phyloP scores from a whole-genome alignment of 2,329 filamentous ascomycete species.

The Graphiopsis chlorocephala region DNA sequence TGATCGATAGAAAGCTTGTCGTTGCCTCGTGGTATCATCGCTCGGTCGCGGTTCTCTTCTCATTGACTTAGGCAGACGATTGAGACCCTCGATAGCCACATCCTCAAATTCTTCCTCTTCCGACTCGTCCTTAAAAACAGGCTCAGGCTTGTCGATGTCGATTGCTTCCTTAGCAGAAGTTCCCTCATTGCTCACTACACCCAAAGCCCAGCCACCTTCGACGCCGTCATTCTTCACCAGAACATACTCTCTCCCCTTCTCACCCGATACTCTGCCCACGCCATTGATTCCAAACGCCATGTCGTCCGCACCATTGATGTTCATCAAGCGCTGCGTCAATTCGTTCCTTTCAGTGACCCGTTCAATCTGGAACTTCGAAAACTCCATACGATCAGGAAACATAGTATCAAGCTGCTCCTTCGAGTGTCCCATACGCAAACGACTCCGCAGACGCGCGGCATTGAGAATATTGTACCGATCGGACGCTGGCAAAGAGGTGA shows the following conservation, averaged over 20 bases:
- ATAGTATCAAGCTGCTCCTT: conserved; percentile 95
- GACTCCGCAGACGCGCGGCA: conserved; percentile 80
- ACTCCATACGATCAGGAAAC: conserved; percentile 97
- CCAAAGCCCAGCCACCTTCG: conserved; percentile 92
- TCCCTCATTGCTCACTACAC: conserved; percentile 82
- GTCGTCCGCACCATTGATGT: conserved; percentile 78
- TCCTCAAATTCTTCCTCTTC: conserved; percentile 77
- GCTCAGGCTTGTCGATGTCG: conserved; percentile 71
- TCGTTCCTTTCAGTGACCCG: conserved; percentile 89
- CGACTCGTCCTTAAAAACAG: conserved; percentile 49
- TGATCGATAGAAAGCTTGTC: conserved; percentile 49
- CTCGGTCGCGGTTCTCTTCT: conserved; percentile 40
- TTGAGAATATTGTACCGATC: conserved; percentile 98
- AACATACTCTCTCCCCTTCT: conserved; percentile 90
- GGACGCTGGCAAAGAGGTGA: conserved; percentile 80
- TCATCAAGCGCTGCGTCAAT: conserved; percentile 91
- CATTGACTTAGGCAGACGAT: conserved; percentile 68
- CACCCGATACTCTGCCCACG: conserved; percentile 70
- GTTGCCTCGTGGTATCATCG: conserved; percentile 42
- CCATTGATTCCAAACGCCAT: conserved; percentile 58
- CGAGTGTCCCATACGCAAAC: conserved; percentile 90
- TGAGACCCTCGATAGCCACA: conserved; percentile 85
- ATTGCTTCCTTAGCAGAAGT: conserved; percentile 85
- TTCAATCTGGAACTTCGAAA: conserved; percentile 95
- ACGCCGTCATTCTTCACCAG: conserved; percentile 92